Evolutionary conservation across 305 asterid genomes (phyloP).

Genomic region (Fraxinus latifolia): DNA sequence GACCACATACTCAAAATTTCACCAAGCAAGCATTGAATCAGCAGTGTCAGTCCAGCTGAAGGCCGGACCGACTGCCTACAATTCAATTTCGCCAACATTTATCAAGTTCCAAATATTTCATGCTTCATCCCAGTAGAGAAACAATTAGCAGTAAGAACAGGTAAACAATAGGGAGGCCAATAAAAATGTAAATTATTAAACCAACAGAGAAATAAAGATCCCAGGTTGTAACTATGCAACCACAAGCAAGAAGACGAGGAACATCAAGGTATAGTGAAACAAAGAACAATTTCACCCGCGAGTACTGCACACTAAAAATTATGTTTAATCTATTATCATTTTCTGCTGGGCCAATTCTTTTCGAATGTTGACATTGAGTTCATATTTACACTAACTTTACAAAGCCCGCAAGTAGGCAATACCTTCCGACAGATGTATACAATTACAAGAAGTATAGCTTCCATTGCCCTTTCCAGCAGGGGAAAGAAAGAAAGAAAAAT

Average conservation of each 20-base stretch:
- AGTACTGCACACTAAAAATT: background rate
- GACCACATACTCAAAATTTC: background rate
- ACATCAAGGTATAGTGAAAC: background rate
- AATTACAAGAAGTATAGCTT: slow-evolving; percentile 61
- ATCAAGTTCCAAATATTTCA: background rate
- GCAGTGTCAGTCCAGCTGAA: background rate
- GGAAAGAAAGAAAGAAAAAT: slow-evolving; percentile 12
- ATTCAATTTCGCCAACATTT: background rate
- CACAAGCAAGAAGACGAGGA: background rate
- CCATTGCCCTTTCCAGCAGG: slow-evolving; percentile 32
- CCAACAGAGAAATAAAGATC: background rate
- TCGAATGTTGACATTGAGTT: slow-evolving; percentile 29
- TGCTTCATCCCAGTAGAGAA: background rate
- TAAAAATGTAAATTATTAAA: background rate
- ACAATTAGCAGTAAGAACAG: background rate
- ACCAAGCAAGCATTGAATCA: background rate
- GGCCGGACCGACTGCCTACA: background rate
- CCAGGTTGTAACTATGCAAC: background rate
- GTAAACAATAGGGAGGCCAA: background rate
- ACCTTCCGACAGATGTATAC: slow-evolving; percentile 45
- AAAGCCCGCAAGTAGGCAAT: slow-evolving; percentile 39
- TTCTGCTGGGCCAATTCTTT: slow-evolving; percentile 30
- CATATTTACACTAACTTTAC: slow-evolving; percentile 71
- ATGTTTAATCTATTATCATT: slow-evolving; percentile 13
- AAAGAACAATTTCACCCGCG: background rate